Percentiles rank a stretch among this genome's conserved stretches.
These are phyloP conservation scores for Mycena chlorophos DNA, from an alignment of 768 basidiomycete genomes.

Conservation along the genomic window DNA sequence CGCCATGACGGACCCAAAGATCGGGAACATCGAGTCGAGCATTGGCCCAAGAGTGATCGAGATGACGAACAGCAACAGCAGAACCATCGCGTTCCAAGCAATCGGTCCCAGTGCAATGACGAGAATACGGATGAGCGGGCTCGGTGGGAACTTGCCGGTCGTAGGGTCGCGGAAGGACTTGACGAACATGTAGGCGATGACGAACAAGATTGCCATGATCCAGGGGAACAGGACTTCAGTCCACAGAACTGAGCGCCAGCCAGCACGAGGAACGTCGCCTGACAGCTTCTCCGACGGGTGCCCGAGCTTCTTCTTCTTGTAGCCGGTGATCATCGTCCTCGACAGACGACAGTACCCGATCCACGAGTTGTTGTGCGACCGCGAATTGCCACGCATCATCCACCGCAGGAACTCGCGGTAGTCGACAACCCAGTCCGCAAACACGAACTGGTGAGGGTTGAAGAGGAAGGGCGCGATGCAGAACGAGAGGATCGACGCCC, in stretches of 20 bases:
- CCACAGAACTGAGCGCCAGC: slow-evolving; percentile 86
- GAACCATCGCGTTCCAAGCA: slow-evolving; percentile 89
- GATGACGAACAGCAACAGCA: slow-evolving; percentile 84
- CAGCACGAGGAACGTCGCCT: slow-evolving; percentile 90
- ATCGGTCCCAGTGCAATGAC: slow-evolving; percentile 93
- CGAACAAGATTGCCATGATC: slow-evolving; percentile 81
- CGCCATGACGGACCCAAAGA: slow-evolving; percentile 92
- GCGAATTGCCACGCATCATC: slow-evolving; percentile 99
- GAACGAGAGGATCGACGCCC: slow-evolving; percentile 89
- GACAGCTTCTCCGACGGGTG: slow-evolving; percentile 97
- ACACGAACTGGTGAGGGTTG: slow-evolving; percentile 99
- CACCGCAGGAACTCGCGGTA: slow-evolving; percentile 96
- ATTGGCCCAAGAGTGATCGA: slow-evolving; percentile 93
- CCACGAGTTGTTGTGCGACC: slow-evolving; percentile 98
- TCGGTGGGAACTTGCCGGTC: slow-evolving; percentile 69
- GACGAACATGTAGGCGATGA: slow-evolving; percentile 89
- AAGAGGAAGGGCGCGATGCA: slow-evolving; percentile 97
- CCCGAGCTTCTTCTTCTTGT: slow-evolving; percentile 97
- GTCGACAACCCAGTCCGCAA: slow-evolving; percentile 96
- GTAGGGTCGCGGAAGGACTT: slow-evolving; percentile 80
- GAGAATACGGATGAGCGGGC: slow-evolving; percentile 88
- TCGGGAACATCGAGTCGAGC: slow-evolving; percentile 78
- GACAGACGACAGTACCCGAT: slow-evolving; percentile 98
- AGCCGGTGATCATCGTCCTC: slow-evolving; percentile 99
- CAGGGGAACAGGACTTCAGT: slow-evolving; percentile 87